Conservation (phyloP, 2,329 filamentous ascomycete species). For the Colletotrichum tabaci region DNA sequence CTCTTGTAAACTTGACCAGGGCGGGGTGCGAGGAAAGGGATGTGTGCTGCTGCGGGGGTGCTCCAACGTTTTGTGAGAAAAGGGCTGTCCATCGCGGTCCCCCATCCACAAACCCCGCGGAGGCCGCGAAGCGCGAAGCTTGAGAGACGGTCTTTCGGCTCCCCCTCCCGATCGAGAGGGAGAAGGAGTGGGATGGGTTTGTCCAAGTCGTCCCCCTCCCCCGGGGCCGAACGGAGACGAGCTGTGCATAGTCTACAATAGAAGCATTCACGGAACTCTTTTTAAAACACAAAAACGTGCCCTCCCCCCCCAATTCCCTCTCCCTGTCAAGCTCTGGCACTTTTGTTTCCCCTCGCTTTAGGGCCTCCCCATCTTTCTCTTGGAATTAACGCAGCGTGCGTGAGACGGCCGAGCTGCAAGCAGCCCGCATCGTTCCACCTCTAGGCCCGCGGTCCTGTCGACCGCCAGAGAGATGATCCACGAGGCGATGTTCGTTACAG, state of each 20-base stretch:
- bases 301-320: background rate
- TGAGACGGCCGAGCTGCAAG: no score
- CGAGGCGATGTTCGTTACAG: no score
- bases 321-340: background rate
- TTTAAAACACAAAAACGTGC: background rate
- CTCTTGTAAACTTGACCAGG: slow-evolving; percentile 36
- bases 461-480: no score
- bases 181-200: slow-evolving; percentile 2
- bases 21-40: slow-evolving; percentile 10
- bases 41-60: slow-evolving; percentile 9
- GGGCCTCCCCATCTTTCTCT: no score
- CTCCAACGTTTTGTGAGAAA: background rate
- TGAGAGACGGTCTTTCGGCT: background rate
- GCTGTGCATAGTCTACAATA: slow-evolving; percentile 39
- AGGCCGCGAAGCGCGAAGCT: slow-evolving; percentile 6
- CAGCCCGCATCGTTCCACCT: no score
- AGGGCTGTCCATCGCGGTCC: background rate
- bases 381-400: no score
- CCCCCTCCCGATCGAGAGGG: background rate
- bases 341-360: no score
- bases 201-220: background rate
- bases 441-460: no score
- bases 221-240: slow-evolving; percentile 12
- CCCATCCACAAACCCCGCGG: background rate
- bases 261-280: slow-evolving; percentile 37